Evolutionary conservation across 495 filamentous ascomycete species (phyloP), one percentile per base, ranked within the genome.

Genomic region (Aspergillus campestris): DNA sequence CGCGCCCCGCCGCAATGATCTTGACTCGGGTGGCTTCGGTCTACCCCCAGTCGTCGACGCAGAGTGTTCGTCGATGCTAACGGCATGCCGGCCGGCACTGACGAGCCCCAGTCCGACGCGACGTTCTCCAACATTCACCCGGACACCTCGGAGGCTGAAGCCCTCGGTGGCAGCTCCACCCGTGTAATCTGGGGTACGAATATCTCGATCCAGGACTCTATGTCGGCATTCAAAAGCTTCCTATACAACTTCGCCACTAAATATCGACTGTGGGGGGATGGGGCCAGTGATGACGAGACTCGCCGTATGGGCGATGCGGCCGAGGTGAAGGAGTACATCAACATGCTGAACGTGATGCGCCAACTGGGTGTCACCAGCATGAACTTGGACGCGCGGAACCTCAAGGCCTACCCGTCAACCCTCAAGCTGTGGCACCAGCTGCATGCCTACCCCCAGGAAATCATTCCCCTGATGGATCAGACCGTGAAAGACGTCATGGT

Each of bases 101-200:
- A 69, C 18, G 69, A 66, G 15, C 59, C 65, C 42, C 68, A 59
- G 9, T 94, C 88, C 1, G 88, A 94, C 61, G 83, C 87, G 4
- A 89, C 90, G 0, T 96, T 94, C 62, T 86, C 87, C 0, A 92
- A 94, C 58, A 61, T 87, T 47, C 82, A 95, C 54, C 88, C 87
- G 2, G 81, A 80, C 44, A 97, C 94, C 8, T 94, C 89, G 1
- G 92, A 99, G 59, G 89, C 89, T 0, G 84, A 96, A 57, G 83
- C 78, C 2, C 81, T 95, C 41, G 88, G 86, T 35, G 89, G 89
- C 8, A 76, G 72, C 48, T 86, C 82, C 33, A 83, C 83, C 38
- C 77, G 85, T 46, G 80, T 94, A 33, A 90, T 99, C 47, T 99
- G 94, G 94, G 92, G 94, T 58, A 97, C 92, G 38, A 97, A 95